Evolutionary conservation across 331 rosid species (phyloP).

Genomic region (Spiraea crenata): DNA sequence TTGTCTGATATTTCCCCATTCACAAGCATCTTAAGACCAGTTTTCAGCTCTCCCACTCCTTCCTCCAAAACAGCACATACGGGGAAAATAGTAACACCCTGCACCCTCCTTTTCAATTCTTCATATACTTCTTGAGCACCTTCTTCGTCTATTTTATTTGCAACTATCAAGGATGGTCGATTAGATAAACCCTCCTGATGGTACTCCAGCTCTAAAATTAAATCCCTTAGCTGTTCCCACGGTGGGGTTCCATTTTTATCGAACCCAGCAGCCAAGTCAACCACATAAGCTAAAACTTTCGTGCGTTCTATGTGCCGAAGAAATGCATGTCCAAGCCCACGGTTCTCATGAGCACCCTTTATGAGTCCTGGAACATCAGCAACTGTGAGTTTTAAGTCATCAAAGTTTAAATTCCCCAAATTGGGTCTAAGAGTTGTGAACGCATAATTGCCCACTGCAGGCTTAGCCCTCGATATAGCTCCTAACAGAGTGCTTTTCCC

Average conservation of each 20-base stretch:
- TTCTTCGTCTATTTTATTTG: conserved; percentile 87
- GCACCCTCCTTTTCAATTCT: conserved; percentile 67
- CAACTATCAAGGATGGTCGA: conserved; percentile 72
- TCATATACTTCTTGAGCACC: conserved; percentile 65
- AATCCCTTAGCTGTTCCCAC: conserved; percentile 80
- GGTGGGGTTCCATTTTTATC: conserved; percentile 81
- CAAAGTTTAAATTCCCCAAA: conserved; percentile 77
- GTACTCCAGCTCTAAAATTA: conserved; percentile 76
- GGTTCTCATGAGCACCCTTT: conserved; percentile 85
- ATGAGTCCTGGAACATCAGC: conserved; percentile 95
- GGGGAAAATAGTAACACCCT: conserved; percentile 68
- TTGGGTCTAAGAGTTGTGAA: conserved; percentile 93
- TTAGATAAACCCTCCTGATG: conserved; percentile 80
- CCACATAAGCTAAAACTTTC: conserved; percentile 76
- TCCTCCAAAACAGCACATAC: conserved; percentile 89
- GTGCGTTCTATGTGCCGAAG: conserved; percentile 94
- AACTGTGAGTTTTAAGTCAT: conserved; percentile 82
- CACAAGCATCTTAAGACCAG: conserved; percentile 72
- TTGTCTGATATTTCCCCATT: conserved; percentile 54
- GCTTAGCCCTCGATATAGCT: conserved; percentile 83
- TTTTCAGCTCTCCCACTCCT: conserved; percentile 73
- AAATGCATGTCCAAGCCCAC: conserved; percentile 91
- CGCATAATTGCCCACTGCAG: conserved; percentile 79
- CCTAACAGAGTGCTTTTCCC: conserved; percentile 95
- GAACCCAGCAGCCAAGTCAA: conserved; percentile 80